Evolutionary conservation across 139 green algal genomes (phyloP).

Genomic region (Tetradesmus lagerheimii): DNA sequence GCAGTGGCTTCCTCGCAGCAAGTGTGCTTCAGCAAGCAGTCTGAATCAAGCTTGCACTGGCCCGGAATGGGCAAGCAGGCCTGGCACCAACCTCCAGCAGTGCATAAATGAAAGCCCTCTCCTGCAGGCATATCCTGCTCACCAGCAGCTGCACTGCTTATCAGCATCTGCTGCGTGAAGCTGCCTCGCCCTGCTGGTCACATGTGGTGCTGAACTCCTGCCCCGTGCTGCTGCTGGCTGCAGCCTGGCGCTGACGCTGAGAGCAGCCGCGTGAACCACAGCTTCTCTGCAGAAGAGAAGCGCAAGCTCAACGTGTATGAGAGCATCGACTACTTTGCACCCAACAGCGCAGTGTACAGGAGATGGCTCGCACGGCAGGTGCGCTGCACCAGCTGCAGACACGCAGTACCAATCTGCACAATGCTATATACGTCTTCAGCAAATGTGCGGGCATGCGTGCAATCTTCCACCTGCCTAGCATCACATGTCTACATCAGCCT

Average conservation of each 20-base stretch:
- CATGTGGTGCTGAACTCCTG: not conserved
- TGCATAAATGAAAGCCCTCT: too few species aligned
- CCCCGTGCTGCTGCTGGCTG: constrained; percentile 2
- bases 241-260: constrained; percentile 52
- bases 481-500: too few species aligned
- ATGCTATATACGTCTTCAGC: too few species aligned
- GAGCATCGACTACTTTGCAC: constrained; percentile 92
- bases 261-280: constrained; percentile 73
- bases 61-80: too few species aligned
- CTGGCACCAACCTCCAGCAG: too few species aligned
- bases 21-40: too few species aligned
- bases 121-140: too few species aligned
- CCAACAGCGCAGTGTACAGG: constrained; percentile 84
- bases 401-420: not conserved
- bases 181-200: not conserved
- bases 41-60: too few species aligned
- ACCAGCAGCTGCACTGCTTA: too few species aligned
- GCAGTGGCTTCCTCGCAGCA: too few species aligned
- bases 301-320: constrained; percentile 76
- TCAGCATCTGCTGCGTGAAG: not conserved
- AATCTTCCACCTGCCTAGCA: too few species aligned
- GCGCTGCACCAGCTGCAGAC: not conserved
- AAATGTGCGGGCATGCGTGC: too few species aligned
- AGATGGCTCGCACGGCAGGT: constrained; percentile 79
- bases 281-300: constrained; percentile 78